These are phyloP conservation scores for Pseudocercospora crystallina DNA, from an alignment of 2,329 filamentous ascomycete species.

Conservation along the genomic window DNA sequence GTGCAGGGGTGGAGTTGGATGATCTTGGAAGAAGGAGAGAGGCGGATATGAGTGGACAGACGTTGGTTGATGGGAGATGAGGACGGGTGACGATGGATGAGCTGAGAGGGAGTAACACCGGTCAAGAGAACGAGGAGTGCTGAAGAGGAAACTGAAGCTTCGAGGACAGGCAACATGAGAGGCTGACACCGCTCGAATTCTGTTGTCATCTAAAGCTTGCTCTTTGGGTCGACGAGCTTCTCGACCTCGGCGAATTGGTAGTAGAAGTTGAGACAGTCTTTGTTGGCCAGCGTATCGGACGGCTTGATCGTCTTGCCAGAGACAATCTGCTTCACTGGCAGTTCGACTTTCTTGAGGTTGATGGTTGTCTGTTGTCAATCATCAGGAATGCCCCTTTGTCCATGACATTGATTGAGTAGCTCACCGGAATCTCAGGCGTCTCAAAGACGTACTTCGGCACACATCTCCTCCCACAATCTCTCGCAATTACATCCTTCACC, in stretches of 20 bases:
- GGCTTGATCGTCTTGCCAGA: slow-evolving; percentile 72
- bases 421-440: slow-evolving; percentile 75
- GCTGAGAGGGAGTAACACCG: too few species aligned
- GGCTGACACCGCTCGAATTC: too few species aligned
- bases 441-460: slow-evolving; percentile 78
- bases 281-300: slow-evolving; percentile 75
- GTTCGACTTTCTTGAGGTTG: slow-evolving; percentile 81
- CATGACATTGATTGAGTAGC: slow-evolving; percentile 34
- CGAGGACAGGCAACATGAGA: too few species aligned
- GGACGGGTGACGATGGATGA: too few species aligned
- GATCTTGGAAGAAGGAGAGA: too few species aligned
- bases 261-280: slow-evolving; percentile 72
- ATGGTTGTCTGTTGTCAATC: slow-evolving; percentile 64
- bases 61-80: too few species aligned
- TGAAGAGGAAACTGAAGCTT: too few species aligned
- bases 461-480: slow-evolving; percentile 69
- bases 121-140: too few species aligned
- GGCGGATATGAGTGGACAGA: too few species aligned
- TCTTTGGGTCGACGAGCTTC: slow-evolving; percentile 51
- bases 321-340: slow-evolving; percentile 82
- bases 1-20: too few species aligned
- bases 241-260: slow-evolving; percentile 76
- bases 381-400: not conserved
- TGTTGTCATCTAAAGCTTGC: slow-evolving; percentile 46
- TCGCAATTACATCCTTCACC: slow-evolving; percentile 65